phyloP scores from a whole-genome alignment of 2,329 filamentous ascomycete species.

The Aquanectria penicillioides region DNA sequence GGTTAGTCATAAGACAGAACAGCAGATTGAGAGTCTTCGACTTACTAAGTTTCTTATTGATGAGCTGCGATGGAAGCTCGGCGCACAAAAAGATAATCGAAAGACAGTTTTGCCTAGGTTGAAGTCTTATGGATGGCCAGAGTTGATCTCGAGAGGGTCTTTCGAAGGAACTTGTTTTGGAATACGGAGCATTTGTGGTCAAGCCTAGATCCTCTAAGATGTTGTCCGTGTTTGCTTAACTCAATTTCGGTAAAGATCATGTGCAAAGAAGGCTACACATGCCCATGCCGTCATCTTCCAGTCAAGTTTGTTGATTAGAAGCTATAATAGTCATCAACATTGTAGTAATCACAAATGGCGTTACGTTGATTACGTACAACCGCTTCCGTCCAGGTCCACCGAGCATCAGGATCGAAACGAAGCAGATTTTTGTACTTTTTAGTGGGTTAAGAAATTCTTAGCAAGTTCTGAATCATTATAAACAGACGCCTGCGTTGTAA shows the following conservation, averaged over 20 bases:
- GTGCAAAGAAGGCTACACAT: conserved; percentile 51
- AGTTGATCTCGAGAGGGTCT: too few relatives aligned
- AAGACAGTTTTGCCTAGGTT: conserved; percentile 49
- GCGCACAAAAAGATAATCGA: conserved; percentile 44
- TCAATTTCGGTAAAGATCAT: conserved; percentile 60
- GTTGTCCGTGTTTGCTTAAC: conserved; percentile 58
- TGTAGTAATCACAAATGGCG: background rate
- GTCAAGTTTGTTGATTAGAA: conserved; percentile 52
- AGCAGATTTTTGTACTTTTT: conserved; percentile 54
- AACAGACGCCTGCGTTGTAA: conserved; percentile 55
- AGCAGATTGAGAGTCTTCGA: background rate
- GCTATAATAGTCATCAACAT: background rate
- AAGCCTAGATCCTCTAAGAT: conserved; percentile 55
- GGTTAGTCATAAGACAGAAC: background rate
- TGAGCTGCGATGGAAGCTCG: conserved; percentile 67
- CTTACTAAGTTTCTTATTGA: conserved; percentile 60
- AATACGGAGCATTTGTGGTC: conserved; percentile 50
- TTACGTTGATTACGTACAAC: conserved; percentile 6
- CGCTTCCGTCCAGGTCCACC: conserved; percentile 56
- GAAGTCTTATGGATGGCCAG: conserved; percentile 40
- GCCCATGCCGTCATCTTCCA: conserved; percentile 56
- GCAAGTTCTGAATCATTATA: conserved; percentile 55
- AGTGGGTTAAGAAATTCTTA: conserved; percentile 46
- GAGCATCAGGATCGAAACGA: conserved; percentile 57
- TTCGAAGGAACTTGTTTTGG: too few relatives aligned